A percentile compares a stretch with the other conserved stretches of the same genome.
Conservation (phyloP, 208 protist genomes). For the Acanthamoeba triangularis region DNA sequence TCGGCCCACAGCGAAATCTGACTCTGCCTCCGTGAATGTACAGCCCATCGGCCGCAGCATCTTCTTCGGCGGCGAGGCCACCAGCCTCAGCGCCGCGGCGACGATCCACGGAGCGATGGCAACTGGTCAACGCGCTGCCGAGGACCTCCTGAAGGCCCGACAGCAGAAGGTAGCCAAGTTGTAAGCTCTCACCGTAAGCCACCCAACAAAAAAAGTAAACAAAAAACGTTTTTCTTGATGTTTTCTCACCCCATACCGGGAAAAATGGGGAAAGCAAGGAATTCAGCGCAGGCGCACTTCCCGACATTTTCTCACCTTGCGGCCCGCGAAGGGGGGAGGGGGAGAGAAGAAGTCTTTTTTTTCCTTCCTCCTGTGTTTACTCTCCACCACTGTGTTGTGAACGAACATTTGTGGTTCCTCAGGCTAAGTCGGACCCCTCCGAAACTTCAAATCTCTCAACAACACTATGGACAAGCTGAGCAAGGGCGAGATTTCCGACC, state of each 20-base stretch:
- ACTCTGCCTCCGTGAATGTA: background rate
- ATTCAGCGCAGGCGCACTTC: slow-evolving; percentile 8
- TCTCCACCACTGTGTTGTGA: slow-evolving; percentile 10
- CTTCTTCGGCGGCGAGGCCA: slow-evolving; percentile 49
- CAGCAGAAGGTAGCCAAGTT: slow-evolving; percentile 22
- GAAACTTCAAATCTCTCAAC: slow-evolving; percentile 57
- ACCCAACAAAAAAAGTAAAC: background rate
- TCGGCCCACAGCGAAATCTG: background rate
- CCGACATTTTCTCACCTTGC: slow-evolving; percentile 24
- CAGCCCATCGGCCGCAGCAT: slow-evolving; percentile 8
- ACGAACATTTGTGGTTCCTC: slow-evolving; percentile 57
- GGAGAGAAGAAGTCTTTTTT: background rate
- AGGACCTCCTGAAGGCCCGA: slow-evolving; percentile 4
- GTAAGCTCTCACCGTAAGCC: background rate
- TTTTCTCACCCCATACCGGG: background rate
- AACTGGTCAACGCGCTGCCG: background rate
- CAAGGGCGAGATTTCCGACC: slow-evolving; percentile 51
- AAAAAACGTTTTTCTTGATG: background rate
- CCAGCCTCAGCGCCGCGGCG: background rate
- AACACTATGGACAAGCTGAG: slow-evolving; percentile 63
- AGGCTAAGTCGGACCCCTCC: slow-evolving; percentile 56
- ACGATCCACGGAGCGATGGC: slow-evolving; percentile 19
- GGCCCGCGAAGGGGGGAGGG: background rate
- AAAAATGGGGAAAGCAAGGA: slow-evolving; percentile 38
- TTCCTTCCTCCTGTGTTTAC: slow-evolving; percentile 8